These are phyloP conservation scores for Entomortierella lignicola DNA, from an alignment of 192 early-diverging fungal genomes.

Conservation along the genomic window DNA sequence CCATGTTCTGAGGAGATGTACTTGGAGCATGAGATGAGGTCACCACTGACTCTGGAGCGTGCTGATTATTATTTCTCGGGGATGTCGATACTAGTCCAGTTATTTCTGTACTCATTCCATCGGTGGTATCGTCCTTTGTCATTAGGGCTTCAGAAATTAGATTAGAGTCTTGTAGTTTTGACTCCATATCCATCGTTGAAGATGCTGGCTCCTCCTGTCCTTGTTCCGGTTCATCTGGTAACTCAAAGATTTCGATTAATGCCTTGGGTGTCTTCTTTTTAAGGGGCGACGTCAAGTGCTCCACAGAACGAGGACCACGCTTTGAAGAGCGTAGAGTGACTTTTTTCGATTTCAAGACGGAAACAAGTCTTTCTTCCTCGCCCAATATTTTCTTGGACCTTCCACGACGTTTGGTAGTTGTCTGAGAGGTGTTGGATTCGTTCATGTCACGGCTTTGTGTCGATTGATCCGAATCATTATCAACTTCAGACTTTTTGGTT, in stretches of 20 bases:
- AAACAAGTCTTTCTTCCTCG: neutral
- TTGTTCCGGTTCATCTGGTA: slow-evolving; percentile 1
- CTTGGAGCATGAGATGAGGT: neutral
- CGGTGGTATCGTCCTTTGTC: neutral
- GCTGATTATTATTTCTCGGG: too few species aligned
- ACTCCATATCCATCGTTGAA: neutral
- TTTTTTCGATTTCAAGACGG: neutral
- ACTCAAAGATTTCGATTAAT: slow-evolving; percentile 26
- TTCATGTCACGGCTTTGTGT: neutral
- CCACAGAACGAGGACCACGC: neutral
- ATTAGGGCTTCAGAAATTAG: neutral
- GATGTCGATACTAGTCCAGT: neutral
- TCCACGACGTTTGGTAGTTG: neutral
- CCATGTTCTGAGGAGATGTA: neutral
- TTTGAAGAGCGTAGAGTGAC: neutral
- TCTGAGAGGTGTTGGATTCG: neutral
- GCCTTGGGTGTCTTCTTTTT: slow-evolving; percentile 15
- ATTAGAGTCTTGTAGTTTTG: neutral
- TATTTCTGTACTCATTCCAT: neutral
- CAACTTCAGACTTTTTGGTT: neutral
- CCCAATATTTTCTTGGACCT: neutral
- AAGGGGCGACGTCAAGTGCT: neutral
- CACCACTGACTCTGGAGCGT: too few species aligned
- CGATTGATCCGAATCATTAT: neutral
- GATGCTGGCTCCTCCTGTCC: neutral